A percentile compares a stretch with the other conserved stretches of the same genome.
Evolutionary conservation across 2,329 filamentous ascomycete genomes (phyloP).

Genomic region (Elsinoe necatrix): DNA sequence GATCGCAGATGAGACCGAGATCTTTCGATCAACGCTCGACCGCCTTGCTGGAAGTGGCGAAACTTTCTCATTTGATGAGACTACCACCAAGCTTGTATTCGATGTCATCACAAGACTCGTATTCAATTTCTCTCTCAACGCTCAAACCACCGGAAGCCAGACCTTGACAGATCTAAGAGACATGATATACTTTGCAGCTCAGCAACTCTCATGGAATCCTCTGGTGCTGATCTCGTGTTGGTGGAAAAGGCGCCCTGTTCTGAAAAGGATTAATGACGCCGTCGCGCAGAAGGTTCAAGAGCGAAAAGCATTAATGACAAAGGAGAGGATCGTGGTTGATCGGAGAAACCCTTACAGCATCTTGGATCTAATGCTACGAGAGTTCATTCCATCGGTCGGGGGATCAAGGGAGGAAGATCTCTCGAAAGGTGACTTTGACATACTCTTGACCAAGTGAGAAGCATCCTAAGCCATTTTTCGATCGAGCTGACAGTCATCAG

Average conservation of each 20-base stretch:
- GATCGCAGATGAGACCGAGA: slow-evolving; percentile 1
- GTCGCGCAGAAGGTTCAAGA: neutral
- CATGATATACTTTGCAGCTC: neutral
- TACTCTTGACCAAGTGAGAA: neutral
- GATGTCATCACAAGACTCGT: neutral
- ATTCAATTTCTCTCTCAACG: neutral
- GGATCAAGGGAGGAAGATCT: neutral
- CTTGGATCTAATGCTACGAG: neutral
- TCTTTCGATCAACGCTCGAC: neutral
- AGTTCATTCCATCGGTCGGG: neutral
- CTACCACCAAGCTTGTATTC: neutral
- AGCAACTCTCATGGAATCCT: neutral
- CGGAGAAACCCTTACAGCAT: neutral
- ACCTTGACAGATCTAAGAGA: neutral
- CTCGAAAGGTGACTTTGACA: neutral
- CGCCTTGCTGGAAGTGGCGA: neutral
- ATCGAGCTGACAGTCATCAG: neutral
- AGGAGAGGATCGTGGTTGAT: neutral
- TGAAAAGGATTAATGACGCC: neutral
- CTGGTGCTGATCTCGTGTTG: neutral
- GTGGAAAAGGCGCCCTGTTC: neutral
- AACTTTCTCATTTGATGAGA: neutral
- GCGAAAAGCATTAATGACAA: neutral
- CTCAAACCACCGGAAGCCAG: neutral
- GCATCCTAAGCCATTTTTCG: too few relatives aligned